Conservation (phyloP, 2,329 filamentous ascomycete species). For the Tolypocladium amazonense region DNA sequence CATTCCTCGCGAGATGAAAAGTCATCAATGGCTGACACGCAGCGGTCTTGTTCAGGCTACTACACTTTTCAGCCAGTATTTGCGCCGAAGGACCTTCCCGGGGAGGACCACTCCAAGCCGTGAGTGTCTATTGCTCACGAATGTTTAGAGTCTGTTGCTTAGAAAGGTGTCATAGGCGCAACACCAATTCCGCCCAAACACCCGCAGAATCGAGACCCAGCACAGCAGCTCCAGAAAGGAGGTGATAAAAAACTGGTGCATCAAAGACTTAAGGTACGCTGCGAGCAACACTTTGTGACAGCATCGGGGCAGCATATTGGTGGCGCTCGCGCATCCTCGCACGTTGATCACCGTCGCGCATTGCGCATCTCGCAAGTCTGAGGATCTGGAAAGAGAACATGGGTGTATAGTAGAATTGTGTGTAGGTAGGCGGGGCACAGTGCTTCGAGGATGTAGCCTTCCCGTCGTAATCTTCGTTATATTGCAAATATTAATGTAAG, state of each 20-base stretch:
- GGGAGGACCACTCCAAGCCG: not conserved
- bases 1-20: not conserved
- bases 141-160: not conserved
- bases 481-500: not conserved
- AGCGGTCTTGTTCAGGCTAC: slow-evolving; percentile 13
- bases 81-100: slow-evolving; percentile 10
- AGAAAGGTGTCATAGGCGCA: not conserved
- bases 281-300: not conserved
- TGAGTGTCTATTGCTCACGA: not conserved
- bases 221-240: not conserved
- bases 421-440: not conserved
- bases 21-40: not conserved
- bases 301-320: not conserved
- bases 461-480: not conserved
- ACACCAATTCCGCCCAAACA: not conserved
- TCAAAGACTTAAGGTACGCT: not conserved
- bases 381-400: not conserved
- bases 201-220: not conserved
- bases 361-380: not conserved
- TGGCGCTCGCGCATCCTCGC: not conserved
- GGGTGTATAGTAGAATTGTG: not conserved
- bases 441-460: too few relatives aligned
- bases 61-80: slow-evolving; percentile 27
- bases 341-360: not conserved
- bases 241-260: not conserved